These are phyloP conservation scores for Penicillium diatomitis DNA, from an alignment of 495 filamentous ascomycete genomes.

Conservation along the genomic window DNA sequence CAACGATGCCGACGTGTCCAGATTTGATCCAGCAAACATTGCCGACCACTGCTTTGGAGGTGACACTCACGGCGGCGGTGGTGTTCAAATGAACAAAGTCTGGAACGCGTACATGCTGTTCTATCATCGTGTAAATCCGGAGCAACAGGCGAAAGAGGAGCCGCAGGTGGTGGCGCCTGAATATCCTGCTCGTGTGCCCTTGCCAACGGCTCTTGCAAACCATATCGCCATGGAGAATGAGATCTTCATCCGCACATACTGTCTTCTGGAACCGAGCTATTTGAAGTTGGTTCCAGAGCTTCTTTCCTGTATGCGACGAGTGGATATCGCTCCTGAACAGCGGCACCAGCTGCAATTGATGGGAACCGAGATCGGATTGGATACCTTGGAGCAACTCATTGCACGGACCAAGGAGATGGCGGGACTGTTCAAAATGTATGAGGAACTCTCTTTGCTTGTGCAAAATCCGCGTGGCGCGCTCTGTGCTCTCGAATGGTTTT, in stretches of 20 bases:
- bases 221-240: slow-evolving; percentile 67
- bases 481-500: slow-evolving; percentile 54
- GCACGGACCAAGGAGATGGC: slow-evolving; percentile 61
- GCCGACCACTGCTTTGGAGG: slow-evolving; percentile 76
- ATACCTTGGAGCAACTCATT: slow-evolving; percentile 72
- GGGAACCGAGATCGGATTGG: slow-evolving; percentile 57
- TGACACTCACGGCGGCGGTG: slow-evolving; percentile 34
- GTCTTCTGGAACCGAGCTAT: slow-evolving; percentile 69
- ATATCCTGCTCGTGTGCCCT: slow-evolving; percentile 45
- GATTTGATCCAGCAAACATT: slow-evolving; percentile 67
- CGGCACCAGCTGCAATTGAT: slow-evolving; percentile 48
- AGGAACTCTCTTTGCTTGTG: slow-evolving; percentile 44
- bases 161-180: slow-evolving; percentile 23
- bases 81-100: slow-evolving; percentile 50
- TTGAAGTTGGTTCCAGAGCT: slow-evolving; percentile 54
- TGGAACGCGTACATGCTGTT: slow-evolving; percentile 98
- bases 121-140: slow-evolving; percentile 71
- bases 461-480: slow-evolving; percentile 22
- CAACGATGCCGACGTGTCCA: slow-evolving; percentile 75
- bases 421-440: slow-evolving; percentile 50
- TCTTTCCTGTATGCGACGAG: slow-evolving; percentile 38
- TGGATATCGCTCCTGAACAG: slow-evolving; percentile 34
- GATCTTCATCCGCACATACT: slow-evolving; percentile 63
- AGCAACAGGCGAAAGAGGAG: slow-evolving; percentile 29
- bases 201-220: slow-evolving; percentile 47